Conservation (phyloP, 352 stramenopile genomes). For the Pythium biforme region DNA sequence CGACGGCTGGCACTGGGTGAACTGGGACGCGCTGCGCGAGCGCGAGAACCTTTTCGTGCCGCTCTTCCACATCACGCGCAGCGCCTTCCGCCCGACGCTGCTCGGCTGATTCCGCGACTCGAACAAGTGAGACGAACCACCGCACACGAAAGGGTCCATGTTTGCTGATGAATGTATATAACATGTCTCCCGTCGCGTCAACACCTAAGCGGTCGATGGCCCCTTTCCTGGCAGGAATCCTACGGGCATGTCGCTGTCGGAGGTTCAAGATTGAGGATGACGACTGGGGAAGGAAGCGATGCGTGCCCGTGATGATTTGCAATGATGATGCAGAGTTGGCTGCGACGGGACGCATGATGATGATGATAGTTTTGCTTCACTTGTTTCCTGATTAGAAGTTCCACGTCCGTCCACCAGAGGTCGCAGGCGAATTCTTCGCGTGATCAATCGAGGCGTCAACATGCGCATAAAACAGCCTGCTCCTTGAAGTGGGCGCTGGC, state of each 20-base stretch:
- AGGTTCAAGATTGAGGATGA: too few species aligned
- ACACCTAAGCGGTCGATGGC: too few species aligned
- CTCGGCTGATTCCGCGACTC: not conserved
- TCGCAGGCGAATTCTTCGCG: too few species aligned
- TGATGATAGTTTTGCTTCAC: not conserved
- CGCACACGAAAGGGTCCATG: not conserved
- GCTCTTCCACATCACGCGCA: conserved; percentile 64
- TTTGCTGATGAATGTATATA: not conserved
- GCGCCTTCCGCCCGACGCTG: conserved; percentile 44
- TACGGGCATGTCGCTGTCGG: too few species aligned
- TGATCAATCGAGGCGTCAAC: conserved; percentile 8
- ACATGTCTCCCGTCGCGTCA: too few species aligned
- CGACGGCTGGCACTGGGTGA: conserved; percentile 70
- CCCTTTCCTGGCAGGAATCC: too few species aligned
- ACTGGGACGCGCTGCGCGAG: conserved; percentile 46
- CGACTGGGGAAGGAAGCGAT: too few species aligned
- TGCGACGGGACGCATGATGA: conserved; percentile 3
- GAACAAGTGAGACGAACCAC: not conserved
- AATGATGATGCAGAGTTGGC: too few species aligned
- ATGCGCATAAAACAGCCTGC: conserved; percentile 3
- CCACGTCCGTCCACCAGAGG: too few species aligned
- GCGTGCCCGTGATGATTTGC: too few species aligned
- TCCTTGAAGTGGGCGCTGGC: not conserved
- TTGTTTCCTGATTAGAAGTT: not conserved
- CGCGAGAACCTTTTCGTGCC: conserved; percentile 78